Percentiles rank a stretch among this genome's conserved stretches.
phyloP scores from a whole-genome alignment of 140 eudicot genomes.

The Eryngium alpinum region DNA sequence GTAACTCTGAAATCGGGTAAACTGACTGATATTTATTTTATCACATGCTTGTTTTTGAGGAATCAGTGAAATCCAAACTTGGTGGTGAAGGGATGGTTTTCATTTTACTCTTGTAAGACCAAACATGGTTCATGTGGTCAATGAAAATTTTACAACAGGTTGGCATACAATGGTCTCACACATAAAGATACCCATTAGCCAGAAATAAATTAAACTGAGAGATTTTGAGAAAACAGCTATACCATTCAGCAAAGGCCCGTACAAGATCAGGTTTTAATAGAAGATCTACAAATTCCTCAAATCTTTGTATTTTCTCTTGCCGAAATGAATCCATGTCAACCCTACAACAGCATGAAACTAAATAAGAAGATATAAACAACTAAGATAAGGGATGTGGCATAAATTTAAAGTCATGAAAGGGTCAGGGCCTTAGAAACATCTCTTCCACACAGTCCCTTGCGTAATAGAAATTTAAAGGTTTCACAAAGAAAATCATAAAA shows the following conservation, averaged over 20 bases:
- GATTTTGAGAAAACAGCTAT: neutral
- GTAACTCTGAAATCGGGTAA: no score
- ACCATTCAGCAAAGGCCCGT: constrained; percentile 77
- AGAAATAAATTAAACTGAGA: neutral
- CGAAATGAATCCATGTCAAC: constrained; percentile 44
- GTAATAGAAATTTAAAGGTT: no score
- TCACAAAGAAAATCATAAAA: no score
- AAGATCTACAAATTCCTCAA: constrained; percentile 78
- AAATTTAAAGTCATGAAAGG: neutral
- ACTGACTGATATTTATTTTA: no score
- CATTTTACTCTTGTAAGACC: no score
- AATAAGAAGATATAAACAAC: neutral
- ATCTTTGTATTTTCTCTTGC: constrained; percentile 58
- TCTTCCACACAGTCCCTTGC: neutral
- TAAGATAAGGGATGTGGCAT: neutral
- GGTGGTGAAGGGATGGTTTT: no score
- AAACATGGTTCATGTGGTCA: neutral
- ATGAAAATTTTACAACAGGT: neutral
- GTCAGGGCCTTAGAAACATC: neutral
- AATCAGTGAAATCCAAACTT: no score
- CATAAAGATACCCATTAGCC: neutral
- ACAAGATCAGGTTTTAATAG: constrained; percentile 91
- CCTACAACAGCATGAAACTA: constrained; percentile 18
- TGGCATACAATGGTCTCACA: neutral
- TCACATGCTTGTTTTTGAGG: no score